phyloP scores from a whole-genome alignment of 2,329 filamentous ascomycete species.

The Cladosporium velox region DNA sequence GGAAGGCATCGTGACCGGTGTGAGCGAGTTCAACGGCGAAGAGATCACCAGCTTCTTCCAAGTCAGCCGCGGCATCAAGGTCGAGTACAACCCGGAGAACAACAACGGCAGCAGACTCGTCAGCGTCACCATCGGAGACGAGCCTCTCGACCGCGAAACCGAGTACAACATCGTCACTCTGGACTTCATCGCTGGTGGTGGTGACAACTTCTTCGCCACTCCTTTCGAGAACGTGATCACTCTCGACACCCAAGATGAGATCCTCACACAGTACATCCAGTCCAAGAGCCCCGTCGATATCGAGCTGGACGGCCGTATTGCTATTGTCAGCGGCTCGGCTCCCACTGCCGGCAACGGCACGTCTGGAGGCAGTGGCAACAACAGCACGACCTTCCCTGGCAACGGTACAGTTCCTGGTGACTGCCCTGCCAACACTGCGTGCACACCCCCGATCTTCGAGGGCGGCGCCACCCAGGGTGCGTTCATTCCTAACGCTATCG shows the following conservation, averaged over 20 bases:
- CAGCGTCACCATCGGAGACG: constrained; percentile 53
- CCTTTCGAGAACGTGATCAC: constrained; percentile 45
- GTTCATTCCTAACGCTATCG: constrained; percentile 12
- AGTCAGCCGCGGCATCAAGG: constrained; percentile 57
- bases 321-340: constrained; percentile 31
- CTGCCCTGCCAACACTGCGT: constrained; percentile 15
- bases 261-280: constrained; percentile 55
- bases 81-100: constrained; percentile 59
- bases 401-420: constrained; percentile 4
- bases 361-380: background rate
- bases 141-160: constrained; percentile 49
- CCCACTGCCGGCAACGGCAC: constrained; percentile 17
- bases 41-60: constrained; percentile 62
- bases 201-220: constrained; percentile 60
- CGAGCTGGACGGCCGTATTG: constrained; percentile 52
- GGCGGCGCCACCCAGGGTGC: constrained; percentile 7
- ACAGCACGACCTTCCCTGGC: constrained; percentile 16
- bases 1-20: constrained; percentile 58
- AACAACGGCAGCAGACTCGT: constrained; percentile 55
- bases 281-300: constrained; percentile 53
- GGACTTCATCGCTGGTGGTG: constrained; percentile 64
- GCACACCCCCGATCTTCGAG: constrained; percentile 14
- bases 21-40: constrained; percentile 58
- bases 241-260: constrained; percentile 58
- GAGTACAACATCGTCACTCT: constrained; percentile 63